phyloP scores from a whole-genome alignment of 1,284 basidiomycete genomes.

The Papiliotrema fonsecae region DNA sequence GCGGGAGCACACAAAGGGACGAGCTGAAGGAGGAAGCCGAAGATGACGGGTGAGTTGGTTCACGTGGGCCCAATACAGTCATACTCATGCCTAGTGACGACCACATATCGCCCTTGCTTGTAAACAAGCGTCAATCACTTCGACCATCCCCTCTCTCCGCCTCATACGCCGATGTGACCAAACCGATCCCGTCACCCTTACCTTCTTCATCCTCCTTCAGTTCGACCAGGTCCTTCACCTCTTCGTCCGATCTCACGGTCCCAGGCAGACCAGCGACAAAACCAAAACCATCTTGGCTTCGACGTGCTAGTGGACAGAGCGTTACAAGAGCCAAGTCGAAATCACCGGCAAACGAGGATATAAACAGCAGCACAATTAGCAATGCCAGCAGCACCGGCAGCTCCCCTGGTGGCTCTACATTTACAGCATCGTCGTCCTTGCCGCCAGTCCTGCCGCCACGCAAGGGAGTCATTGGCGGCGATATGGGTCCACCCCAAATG shows the following conservation, averaged over 20 bases:
- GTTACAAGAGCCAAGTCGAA: conserved; percentile 31
- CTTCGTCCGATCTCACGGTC: conserved; percentile 9
- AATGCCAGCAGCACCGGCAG: too few relatives aligned
- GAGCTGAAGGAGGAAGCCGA: too few relatives aligned
- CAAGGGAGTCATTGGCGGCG: conserved; percentile 7
- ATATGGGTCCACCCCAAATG: conserved; percentile 17
- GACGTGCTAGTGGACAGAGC: conserved; percentile 32
- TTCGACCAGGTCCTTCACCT: conserved; percentile 24
- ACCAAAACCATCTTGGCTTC: conserved; percentile 39
- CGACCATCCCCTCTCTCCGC: conserved; percentile 26
- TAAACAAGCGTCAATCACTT: conserved; percentile 25
- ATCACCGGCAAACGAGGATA: conserved; percentile 22
- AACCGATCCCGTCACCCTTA: conserved; percentile 8
- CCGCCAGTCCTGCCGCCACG: conserved; percentile 37
- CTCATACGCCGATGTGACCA: conserved; percentile 16
- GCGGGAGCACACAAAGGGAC: background rate
- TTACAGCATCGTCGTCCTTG: conserved; percentile 22
- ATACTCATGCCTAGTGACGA: background rate
- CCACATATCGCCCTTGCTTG: conserved; percentile 12
- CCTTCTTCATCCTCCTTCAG: conserved; percentile 5
- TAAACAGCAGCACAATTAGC: too few relatives aligned
- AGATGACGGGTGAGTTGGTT: too few relatives aligned
- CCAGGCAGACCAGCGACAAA: conserved; percentile 21
- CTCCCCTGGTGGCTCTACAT: conserved; percentile 15
- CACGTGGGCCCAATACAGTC: too few relatives aligned